phyloP scores from a whole-genome alignment of 192 early-diverging fungal genomes.

The Podila clonocystis region DNA sequence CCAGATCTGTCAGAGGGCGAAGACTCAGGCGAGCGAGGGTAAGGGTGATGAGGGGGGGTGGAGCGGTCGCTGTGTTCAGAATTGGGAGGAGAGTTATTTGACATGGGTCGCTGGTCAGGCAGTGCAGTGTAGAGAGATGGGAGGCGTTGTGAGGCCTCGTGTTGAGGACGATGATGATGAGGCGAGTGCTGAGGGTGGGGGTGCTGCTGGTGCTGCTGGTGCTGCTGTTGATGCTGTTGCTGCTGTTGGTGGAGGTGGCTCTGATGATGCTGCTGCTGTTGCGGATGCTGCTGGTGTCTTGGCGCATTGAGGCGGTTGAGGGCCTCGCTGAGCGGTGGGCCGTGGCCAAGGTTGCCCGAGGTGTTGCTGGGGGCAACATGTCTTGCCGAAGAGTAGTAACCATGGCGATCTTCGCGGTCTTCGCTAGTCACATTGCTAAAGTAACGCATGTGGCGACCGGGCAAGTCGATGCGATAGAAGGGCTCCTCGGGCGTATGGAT shows the following conservation, averaged over 20 bases:
- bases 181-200: slow-evolving; percentile 6
- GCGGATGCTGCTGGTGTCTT: not conserved
- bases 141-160: slow-evolving; percentile 5
- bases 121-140: slow-evolving; percentile 39
- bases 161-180: slow-evolving; percentile 13
- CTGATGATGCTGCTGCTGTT: not conserved
- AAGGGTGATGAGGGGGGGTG: slow-evolving; percentile 14
- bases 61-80: slow-evolving; percentile 18
- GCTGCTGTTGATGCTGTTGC: slow-evolving; percentile 1
- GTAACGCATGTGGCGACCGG: slow-evolving; percentile 50
- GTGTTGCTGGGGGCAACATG: slow-evolving; percentile 50
- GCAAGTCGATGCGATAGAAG: slow-evolving; percentile 43
- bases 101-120: slow-evolving; percentile 28
- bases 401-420: slow-evolving; percentile 39
- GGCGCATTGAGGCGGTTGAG: slow-evolving; percentile 27
- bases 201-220: slow-evolving; percentile 7
- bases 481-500: slow-evolving; percentile 43
- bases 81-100: slow-evolving; percentile 15
- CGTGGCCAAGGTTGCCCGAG: slow-evolving; percentile 49
- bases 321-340: slow-evolving; percentile 36
- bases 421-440: slow-evolving; percentile 49
- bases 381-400: slow-evolving; percentile 45
- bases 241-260: slow-evolving; percentile 5
- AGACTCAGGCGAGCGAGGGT: slow-evolving; percentile 14
- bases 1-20: slow-evolving; percentile 16